Evolutionary conservation across 768 basidiomycete genomes (phyloP), one percentile per base, ranked within the genome.

Genomic region (Glaciozyma antarctica): DNA sequence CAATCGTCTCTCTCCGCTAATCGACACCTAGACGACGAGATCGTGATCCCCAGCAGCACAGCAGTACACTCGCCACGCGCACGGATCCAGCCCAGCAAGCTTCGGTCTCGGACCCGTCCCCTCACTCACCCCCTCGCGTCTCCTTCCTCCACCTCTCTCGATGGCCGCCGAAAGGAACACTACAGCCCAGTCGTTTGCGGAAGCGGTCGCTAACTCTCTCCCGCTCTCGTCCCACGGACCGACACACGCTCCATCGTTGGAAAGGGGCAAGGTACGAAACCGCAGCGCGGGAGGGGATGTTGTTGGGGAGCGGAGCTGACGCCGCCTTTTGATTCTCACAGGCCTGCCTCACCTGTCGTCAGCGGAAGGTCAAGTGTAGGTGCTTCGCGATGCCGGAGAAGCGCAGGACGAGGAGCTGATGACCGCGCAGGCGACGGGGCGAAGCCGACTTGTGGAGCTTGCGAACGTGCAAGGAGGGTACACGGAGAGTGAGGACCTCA

Each of bases 211-310:
- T 8, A n/a, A 24, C n/a, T 15, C n/a, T 5, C 49, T 51, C 9
- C 49, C 49, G n/a, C 49, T 51, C n/a, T 51, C 49, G 13, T 54
- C 53, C 15, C 57, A 58, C 43, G 57, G 57, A 3, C 57, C 57
- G 1, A 24, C 26, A 3, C 57, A 58, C 17, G 13, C 16, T 9
- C 57, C 57, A 5, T 58, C 57, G 3, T 17, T 58, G 1, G 57
- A 44, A 15, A 43, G 57, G 13, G 57, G 57, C 2, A 45, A 44
- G 16, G 57, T 24, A 24, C 30, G 8, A 1, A 17, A 1, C 24
- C 6, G 10, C 12, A 22, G 16, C n/a, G 2, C n/a, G n/a, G n/a
- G 3, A 32, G 32, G 6, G 32, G 10, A 19, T 45, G 57, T 58
- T 15, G 41, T 22, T 41, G n/a, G 12, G 17, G 53, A 24, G 28